Percentiles rank a stretch among this genome's conserved stretches.
Evolutionary conservation across 2,329 filamentous ascomycete genomes (phyloP).

Genomic region (Colletotrichum spaethianum): DNA sequence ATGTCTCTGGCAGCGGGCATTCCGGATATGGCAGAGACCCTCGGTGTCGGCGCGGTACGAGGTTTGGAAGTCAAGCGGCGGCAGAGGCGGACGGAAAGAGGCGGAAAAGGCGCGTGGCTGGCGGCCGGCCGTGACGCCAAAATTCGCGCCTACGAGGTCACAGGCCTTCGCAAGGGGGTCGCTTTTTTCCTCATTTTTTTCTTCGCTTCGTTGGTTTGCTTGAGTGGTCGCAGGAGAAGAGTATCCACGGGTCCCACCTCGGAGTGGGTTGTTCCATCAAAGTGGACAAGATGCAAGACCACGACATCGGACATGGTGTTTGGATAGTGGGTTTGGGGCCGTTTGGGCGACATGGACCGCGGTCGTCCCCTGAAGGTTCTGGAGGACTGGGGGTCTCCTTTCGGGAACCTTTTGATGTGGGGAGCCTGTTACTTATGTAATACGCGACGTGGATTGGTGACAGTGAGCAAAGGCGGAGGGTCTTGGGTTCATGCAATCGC

Average conservation of each 20-base stretch:
- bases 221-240: constrained; percentile 8
- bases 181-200: neutral
- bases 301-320: constrained; percentile 26
- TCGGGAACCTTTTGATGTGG: constrained; percentile 15
- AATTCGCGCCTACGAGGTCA: constrained; percentile 4
- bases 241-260: constrained; percentile 25
- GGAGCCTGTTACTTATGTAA: constrained; percentile 30
- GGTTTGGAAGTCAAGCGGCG: neutral
- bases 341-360: constrained; percentile 22
- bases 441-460: constrained; percentile 25
- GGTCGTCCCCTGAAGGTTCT: constrained; percentile 20
- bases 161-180: neutral
- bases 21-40: constrained; percentile 6
- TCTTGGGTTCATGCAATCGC: constrained; percentile 18
- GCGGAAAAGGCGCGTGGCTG: constrained; percentile 35
- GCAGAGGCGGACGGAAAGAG: constrained; percentile 18
- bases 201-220: neutral
- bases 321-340: constrained; percentile 9
- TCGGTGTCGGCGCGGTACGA: constrained; percentile 10
- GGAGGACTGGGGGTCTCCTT: constrained; percentile 13
- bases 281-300: constrained; percentile 33
- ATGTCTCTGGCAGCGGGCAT: constrained; percentile 13
- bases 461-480: neutral
- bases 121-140: constrained; percentile 21
- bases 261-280: constrained; percentile 34